Evolutionary conservation across 441 rosid genomes (phyloP).

Genomic region (Bocquillonia castaneifolia): DNA sequence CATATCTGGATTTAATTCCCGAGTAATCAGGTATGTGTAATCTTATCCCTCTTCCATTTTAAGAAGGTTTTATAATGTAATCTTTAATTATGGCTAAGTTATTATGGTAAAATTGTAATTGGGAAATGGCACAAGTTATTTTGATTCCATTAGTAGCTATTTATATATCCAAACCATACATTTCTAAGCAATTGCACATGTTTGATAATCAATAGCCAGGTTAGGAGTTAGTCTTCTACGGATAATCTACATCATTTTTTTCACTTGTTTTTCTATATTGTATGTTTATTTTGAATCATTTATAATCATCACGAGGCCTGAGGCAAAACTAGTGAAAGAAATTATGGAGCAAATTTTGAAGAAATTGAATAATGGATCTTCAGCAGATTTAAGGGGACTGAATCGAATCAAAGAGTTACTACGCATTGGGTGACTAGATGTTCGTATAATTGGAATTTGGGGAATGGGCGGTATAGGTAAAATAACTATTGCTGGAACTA

Average conservation of each 20-base stretch:
- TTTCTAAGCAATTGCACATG: no score
- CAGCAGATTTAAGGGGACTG: neutral
- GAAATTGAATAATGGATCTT: neutral
- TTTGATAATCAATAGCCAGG: no score
- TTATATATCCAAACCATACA: no score
- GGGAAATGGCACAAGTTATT: no score
- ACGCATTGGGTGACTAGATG: neutral
- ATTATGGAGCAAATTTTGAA: neutral
- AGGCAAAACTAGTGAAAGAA: slow-evolving; percentile 3
- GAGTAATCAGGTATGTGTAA: neutral
- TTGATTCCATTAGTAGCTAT: no score
- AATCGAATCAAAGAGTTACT: neutral
- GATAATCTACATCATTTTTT: neutral
- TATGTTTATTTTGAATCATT: neutral
- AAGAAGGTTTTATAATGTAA: no score
- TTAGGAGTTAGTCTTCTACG: no score
- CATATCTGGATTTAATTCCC: neutral
- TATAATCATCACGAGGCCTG: neutral
- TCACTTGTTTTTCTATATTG: neutral
- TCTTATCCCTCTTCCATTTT: no score
- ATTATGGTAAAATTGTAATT: no score
- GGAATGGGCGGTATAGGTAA: slow-evolving; percentile 16
- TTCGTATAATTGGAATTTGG: slow-evolving; percentile 1
- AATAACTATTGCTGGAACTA: slow-evolving; percentile 6
- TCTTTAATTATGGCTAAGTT: no score